A percentile compares a stretch with the other conserved stretches of the same genome.
Conservation (phyloP, 129 eudicot genomes). For the Daucus carota region DNA sequence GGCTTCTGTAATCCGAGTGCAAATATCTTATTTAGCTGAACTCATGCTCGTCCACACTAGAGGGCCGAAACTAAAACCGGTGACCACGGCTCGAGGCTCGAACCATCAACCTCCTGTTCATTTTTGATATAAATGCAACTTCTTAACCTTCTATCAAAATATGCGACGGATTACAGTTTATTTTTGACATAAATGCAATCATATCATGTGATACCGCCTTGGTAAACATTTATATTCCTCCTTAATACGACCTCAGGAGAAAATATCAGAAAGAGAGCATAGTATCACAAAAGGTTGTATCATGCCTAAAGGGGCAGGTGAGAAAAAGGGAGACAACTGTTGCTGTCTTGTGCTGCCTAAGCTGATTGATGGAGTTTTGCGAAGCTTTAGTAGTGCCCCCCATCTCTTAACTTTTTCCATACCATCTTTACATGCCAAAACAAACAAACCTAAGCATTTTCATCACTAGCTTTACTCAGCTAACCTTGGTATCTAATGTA, state of each 20-base stretch:
- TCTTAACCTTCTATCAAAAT: too few relatives aligned
- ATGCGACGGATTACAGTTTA: too few relatives aligned
- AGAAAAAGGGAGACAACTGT: not conserved
- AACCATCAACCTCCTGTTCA: too few relatives aligned
- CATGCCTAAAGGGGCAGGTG: conserved; percentile 7
- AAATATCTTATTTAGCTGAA: too few relatives aligned
- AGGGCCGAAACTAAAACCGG: too few relatives aligned
- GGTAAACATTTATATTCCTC: too few relatives aligned
- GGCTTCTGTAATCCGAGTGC: too few relatives aligned
- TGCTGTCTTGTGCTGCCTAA: not conserved
- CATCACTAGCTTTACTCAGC: not conserved
- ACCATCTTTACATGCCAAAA: conserved; percentile 6
- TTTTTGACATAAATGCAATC: not conserved
- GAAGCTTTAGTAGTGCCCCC: conserved; percentile 8
- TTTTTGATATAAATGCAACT: too few relatives aligned
- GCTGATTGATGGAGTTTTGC: conserved; percentile 4
- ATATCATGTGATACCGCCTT: not conserved
- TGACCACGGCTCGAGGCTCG: too few relatives aligned
- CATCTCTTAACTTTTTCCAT: conserved; percentile 4
- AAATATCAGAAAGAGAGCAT: too few relatives aligned
- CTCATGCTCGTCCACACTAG: too few relatives aligned
- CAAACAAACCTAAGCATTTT: not conserved
- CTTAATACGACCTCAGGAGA: too few relatives aligned
- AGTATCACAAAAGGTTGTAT: not conserved
- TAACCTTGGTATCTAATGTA: not conserved